A percentile compares a stretch with the other conserved stretches of the same genome.
These are phyloP conservation scores for Chrysosphaeria jannelii DNA, from an alignment of 2,329 filamentous ascomycete species.

Conservation along the genomic window DNA sequence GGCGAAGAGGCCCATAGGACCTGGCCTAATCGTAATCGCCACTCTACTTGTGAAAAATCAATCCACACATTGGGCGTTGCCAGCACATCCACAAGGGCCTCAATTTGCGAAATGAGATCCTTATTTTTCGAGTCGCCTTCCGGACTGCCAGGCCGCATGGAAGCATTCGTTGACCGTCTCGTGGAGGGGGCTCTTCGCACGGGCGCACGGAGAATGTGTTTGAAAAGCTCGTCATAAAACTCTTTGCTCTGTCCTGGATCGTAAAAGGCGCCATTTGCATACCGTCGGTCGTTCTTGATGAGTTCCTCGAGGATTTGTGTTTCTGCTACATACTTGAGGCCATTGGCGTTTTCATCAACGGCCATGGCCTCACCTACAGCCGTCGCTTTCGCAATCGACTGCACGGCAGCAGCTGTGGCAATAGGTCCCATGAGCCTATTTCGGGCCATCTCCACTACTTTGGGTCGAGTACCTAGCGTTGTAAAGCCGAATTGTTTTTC, in stretches of 20 bases:
- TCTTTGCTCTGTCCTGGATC: constrained; percentile 20
- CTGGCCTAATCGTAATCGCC: constrained; percentile 43
- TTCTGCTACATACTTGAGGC: constrained; percentile 25
- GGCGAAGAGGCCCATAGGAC: constrained; percentile 25
- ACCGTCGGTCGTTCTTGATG: constrained; percentile 21
- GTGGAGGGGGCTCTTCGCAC: constrained; percentile 18
- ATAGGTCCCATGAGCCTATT: constrained; percentile 21
- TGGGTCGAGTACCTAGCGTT: constrained; percentile 21
- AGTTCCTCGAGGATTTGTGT: constrained; percentile 26
- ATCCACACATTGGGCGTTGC: constrained; percentile 38
- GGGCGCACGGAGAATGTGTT: constrained; percentile 25
- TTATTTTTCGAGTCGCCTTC: no score
- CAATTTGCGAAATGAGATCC: constrained; percentile 30
- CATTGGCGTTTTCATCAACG: constrained; percentile 7
- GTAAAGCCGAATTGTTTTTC: constrained; percentile 30
- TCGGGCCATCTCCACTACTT: constrained; percentile 24
- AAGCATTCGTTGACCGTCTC: constrained; percentile 13
- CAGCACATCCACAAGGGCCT: constrained; percentile 33
- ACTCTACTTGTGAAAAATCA: constrained; percentile 45
- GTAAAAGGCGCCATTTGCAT: constrained; percentile 20
- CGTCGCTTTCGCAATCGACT: constrained; percentile 1
- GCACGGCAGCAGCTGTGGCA: constrained; percentile 5
- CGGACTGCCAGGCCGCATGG: no score
- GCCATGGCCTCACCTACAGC: neutral
- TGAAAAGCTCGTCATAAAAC: constrained; percentile 31